Conservation (phyloP, 75 land plant genomes). For the Sequoiadendron giganteum region DNA sequence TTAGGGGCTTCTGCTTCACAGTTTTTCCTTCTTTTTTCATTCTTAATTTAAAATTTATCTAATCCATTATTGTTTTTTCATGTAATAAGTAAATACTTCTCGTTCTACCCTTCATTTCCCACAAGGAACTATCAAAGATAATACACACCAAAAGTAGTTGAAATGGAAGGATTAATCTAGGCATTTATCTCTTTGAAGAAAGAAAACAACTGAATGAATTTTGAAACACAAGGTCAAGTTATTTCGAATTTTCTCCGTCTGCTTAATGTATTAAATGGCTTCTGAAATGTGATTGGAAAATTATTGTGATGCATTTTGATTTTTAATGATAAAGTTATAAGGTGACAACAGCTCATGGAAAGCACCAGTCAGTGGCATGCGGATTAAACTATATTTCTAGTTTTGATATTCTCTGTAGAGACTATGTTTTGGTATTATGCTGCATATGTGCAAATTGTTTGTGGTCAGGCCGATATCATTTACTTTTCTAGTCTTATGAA, state of each 20-base stretch:
- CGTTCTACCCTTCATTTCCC: neutral
- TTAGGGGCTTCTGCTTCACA: neutral
- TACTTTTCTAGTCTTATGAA: neutral
- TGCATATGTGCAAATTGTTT: neutral
- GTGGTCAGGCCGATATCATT: neutral
- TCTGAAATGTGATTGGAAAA: neutral
- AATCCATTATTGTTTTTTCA: neutral
- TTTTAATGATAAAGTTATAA: neutral
- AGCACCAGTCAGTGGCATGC: neutral
- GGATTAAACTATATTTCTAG: neutral
- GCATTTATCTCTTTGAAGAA: neutral
- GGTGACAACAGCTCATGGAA: neutral
- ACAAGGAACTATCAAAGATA: neutral
- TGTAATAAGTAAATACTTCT: neutral
- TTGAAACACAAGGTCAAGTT: neutral
- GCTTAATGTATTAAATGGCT: neutral
- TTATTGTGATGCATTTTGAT: neutral
- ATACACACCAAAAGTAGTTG: neutral
- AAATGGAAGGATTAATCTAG: neutral
- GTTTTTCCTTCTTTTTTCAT: neutral
- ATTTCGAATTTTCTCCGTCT: neutral
- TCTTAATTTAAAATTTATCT: neutral
- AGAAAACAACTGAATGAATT: neutral
- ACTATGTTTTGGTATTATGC: neutral
- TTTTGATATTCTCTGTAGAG: neutral